A percentile compares a stretch with the other conserved stretches of the same genome.
phyloP scores from a whole-genome alignment of 371 early-diverging fungal species.

The Mucor velutinosus region DNA sequence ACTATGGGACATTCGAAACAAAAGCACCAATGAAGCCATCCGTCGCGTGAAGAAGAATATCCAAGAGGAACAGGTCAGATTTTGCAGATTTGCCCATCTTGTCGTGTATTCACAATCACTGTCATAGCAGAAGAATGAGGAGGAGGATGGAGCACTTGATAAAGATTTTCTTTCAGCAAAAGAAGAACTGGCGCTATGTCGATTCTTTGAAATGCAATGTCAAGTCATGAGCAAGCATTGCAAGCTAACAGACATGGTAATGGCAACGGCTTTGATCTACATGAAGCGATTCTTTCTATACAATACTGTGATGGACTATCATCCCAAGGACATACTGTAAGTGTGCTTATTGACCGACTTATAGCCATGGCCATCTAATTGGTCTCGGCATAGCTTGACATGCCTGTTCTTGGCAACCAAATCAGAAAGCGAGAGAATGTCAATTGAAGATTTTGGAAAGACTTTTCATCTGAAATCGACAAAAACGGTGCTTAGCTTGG shows the following conservation, averaged over 20 bases:
- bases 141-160: slow-evolving; percentile 5
- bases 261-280: slow-evolving; percentile 85
- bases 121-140: neutral
- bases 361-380: neutral
- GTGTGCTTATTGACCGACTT: neutral
- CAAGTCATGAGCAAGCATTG: slow-evolving; percentile 33
- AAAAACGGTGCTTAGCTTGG: slow-evolving; percentile 57
- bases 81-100: too few species aligned
- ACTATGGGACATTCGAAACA: slow-evolving; percentile 62
- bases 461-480: slow-evolving; percentile 36
- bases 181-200: slow-evolving; percentile 55
- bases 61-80: slow-evolving; percentile 52
- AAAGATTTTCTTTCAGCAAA: slow-evolving; percentile 51
- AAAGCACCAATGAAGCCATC: slow-evolving; percentile 60
- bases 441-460: slow-evolving; percentile 74
- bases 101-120: too few species aligned
- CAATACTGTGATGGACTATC: slow-evolving; percentile 89
- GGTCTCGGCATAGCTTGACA: slow-evolving; percentile 57
- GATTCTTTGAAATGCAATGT: slow-evolving; percentile 49
- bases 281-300: slow-evolving; percentile 91
- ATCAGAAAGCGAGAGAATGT: slow-evolving; percentile 77
- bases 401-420: slow-evolving; percentile 89
- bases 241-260: slow-evolving; percentile 20
- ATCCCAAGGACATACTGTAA: slow-evolving; percentile 83
- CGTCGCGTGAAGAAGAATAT: slow-evolving; percentile 58